Base-by-base conservation (phyloP, 2,329 filamentous ascomycete genomes). In the Monosporascus sp. region DNA sequence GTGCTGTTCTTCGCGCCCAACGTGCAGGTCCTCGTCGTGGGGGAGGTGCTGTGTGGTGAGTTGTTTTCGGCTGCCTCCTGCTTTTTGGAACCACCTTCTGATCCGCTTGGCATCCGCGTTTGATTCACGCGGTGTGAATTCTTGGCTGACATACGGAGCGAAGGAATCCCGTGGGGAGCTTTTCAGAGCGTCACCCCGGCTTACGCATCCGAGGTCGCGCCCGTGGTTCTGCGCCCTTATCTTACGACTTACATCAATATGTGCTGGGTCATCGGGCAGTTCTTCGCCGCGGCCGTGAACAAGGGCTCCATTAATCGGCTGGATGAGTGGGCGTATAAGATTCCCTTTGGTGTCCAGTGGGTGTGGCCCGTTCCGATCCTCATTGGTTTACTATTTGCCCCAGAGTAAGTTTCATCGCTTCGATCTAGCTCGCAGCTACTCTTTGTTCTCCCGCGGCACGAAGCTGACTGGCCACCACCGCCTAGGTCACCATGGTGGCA, bases 201-300 rank as follows among this genome's bases (percentile, higher is more conserved):
- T 0, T 82, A 82, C 57, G 78, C 79, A 0, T 78, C 80, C 6
- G 80, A 82, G 56, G 72, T 78, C 11, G 70, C 74, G 4, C 74
- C 74, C n/a, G 64, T 72, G 46, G 74, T 74, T 2, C 72, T 82
- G 2, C 70, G 79, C 3, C 74, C 75, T 0, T 80, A 80, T 45
- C 70, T 83, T 3, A 81, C 78, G 0, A 78, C 76, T 0, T 81
- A 77, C 50, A 77, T 78, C 61, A 83, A 82, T 57, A 72, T 82
- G 65, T 82, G 79, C 57, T 82, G 78, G 76, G 77, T 79, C 3
- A 76, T 81, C 48, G 80, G 80, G 1, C 78, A 82, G 55, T 72
- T 83, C 57, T 71, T 79, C 46, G 72, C 73, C 0, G 72, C 74
- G 0, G 76, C 74, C 0, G 76, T 81, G 14, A 73, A 77, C 55